Evolutionary conservation across 495 filamentous ascomycete species (phyloP).

Genomic region (Antarctomyces pellizariae): DNA sequence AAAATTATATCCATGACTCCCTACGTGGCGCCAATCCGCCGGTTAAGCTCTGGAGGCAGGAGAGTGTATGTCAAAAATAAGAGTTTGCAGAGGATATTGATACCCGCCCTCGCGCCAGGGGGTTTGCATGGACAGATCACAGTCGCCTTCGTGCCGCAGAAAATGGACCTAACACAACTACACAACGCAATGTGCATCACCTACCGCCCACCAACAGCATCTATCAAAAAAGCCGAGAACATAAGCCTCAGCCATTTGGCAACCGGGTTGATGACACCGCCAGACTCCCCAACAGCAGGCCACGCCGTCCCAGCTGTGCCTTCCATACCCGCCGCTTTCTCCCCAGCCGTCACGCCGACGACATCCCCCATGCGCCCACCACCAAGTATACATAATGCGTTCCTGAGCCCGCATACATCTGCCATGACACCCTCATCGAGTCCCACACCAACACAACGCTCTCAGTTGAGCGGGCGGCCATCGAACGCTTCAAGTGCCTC

Average conservation of each 20-base stretch:
- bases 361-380: constrained; percentile 1
- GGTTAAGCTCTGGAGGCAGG: constrained; percentile 9
- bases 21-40: constrained; percentile 26
- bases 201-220: constrained; percentile 29
- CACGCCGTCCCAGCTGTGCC: too few relatives aligned
- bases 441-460: too few relatives aligned
- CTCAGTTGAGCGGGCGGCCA: too few relatives aligned
- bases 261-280: too few relatives aligned
- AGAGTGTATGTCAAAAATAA: constrained; percentile 5
- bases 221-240: constrained; percentile 3
- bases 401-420: too few relatives aligned
- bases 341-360: constrained; percentile 12
- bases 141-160: constrained; percentile 36
- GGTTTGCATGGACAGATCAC: constrained; percentile 36
- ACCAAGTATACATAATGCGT: too few relatives aligned
- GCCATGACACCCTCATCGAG: too few relatives aligned
- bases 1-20: constrained; percentile 27
- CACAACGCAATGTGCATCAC: constrained; percentile 50
- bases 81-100: constrained; percentile 14
- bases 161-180: constrained; percentile 31
- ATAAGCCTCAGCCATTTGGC: constrained; percentile 3
- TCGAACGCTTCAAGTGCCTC: too few relatives aligned
- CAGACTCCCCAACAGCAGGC: too few relatives aligned
- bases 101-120: constrained; percentile 21
- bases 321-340: constrained; percentile 12